These are phyloP conservation scores for Starmerella potacharoeniae DNA, from an alignment of 805 yeast genomes.

Conservation along the genomic window DNA sequence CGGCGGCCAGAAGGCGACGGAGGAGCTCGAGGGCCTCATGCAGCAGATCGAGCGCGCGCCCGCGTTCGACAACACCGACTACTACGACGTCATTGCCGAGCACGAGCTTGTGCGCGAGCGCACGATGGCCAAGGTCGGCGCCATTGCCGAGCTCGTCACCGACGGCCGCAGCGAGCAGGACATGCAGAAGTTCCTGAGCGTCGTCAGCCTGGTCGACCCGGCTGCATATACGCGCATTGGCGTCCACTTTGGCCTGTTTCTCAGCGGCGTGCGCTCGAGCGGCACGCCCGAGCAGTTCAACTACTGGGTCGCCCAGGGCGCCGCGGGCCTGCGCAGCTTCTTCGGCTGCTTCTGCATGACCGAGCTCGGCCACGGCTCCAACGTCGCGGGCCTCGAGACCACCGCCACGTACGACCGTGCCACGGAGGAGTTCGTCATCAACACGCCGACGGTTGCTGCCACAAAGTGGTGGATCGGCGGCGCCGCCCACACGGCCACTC, in stretches of 20 bases:
- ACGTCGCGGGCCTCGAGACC: conserved; percentile 89
- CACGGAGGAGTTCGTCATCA: conserved; percentile 57
- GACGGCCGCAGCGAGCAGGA: conserved; percentile 25
- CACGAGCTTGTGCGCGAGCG: conserved; percentile 30
- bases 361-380: conserved; percentile 85
- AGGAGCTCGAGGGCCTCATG: conserved; percentile 29
- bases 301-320: conserved; percentile 66
- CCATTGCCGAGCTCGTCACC: conserved; percentile 23
- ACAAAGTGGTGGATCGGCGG: conserved; percentile 99
- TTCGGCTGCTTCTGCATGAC: conserved; percentile 93
- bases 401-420: conserved; percentile 65
- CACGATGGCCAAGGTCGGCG: conserved; percentile 25
- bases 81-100: conserved; percentile 38
- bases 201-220: conserved; percentile 45
- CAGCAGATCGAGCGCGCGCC: conserved; percentile 45
- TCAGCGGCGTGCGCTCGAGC: conserved; percentile 70
- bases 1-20: conserved; percentile 33
- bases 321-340: conserved; percentile 29
- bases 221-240: conserved; percentile 72
- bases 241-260: conserved; percentile 76
- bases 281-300: conserved; percentile 76
- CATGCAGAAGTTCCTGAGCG: conserved; percentile 21
- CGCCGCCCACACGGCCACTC: conserved; percentile 90
- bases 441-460: conserved; percentile 85
- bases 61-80: conserved; percentile 33